phyloP scores from a whole-genome alignment of 106 monocot genomes.

The Gastrodia elata region DNA sequence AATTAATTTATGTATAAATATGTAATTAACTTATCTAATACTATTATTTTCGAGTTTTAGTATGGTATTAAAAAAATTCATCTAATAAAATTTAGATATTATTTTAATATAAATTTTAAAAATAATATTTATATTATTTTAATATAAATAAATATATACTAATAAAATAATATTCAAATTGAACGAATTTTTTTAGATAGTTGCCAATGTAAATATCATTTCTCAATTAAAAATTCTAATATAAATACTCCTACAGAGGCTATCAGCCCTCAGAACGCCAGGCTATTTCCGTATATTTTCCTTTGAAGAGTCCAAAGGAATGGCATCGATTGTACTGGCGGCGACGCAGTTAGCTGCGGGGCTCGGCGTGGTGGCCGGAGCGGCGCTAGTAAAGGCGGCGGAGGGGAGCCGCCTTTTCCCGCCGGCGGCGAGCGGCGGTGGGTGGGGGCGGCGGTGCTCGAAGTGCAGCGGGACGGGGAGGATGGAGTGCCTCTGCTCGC shows the following conservation, averaged over 20 bases:
- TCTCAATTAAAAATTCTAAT: too few relatives aligned
- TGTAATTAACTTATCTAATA: too few relatives aligned
- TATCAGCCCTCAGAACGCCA: background rate
- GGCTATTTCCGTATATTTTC: background rate
- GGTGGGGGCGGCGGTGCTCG: conserved; percentile 34
- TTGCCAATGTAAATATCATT: too few relatives aligned
- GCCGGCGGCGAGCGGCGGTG: conserved; percentile 4
- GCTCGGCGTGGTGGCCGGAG: conserved; percentile 19
- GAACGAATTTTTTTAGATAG: too few relatives aligned
- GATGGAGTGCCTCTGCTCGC: conserved; percentile 56
- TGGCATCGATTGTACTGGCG: conserved; percentile 13
- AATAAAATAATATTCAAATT: too few relatives aligned
- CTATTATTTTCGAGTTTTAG: too few relatives aligned
- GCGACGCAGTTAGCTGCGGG: conserved; percentile 10
- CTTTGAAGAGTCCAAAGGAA: background rate
- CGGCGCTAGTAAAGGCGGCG: conserved; percentile 14
- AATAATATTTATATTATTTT: too few relatives aligned
- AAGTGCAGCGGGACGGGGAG: conserved; percentile 75
- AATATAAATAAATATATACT: too few relatives aligned
- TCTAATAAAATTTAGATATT: too few relatives aligned
- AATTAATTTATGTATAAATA: too few relatives aligned
- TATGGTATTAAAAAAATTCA: too few relatives aligned
- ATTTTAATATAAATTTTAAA: too few relatives aligned
- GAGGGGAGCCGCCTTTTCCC: background rate
- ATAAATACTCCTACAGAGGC: background rate